Conservation (phyloP, 2,329 filamentous ascomycete genomes). For the Colletotrichum shisoi region DNA sequence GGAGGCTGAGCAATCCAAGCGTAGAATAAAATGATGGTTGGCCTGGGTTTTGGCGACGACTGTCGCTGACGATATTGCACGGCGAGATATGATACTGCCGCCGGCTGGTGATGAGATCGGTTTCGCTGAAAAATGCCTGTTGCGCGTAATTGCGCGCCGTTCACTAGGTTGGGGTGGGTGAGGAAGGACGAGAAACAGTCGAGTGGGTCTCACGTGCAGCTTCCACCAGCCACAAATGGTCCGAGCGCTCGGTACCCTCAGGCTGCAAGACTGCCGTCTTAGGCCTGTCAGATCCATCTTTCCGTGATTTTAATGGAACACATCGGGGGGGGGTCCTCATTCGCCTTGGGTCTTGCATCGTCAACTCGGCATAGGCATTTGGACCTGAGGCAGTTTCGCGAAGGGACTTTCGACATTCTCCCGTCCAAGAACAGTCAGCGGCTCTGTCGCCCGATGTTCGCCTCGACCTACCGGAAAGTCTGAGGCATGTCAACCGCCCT, state of each 20-base stretch:
- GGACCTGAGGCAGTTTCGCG: not conserved
- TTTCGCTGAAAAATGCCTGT: constrained; percentile 38
- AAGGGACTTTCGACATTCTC: not conserved
- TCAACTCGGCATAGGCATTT: not conserved
- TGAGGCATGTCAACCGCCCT: constrained; percentile 27
- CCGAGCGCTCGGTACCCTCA: constrained; percentile 14
- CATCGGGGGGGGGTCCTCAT: constrained; percentile 20
- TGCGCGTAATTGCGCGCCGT: constrained; percentile 37
- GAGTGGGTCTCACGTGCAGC: constrained; percentile 41
- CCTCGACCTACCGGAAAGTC: constrained; percentile 29
- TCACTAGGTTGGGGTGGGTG: constrained; percentile 26
- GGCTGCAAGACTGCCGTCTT: constrained; percentile 21
- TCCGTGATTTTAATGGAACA: not conserved
- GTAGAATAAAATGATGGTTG: constrained; percentile 5
- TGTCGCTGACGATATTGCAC: constrained; percentile 20
- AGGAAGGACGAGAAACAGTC: constrained; percentile 32
- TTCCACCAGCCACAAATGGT: constrained; percentile 37
- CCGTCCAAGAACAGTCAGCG: constrained; percentile 6
- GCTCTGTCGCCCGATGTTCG: constrained; percentile 29
- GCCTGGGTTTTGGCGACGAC: constrained; percentile 10
- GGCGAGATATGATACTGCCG: constrained; percentile 15
- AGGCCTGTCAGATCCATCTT: constrained; percentile 4
- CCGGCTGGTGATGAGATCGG: constrained; percentile 24
- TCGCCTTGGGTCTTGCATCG: constrained; percentile 4
- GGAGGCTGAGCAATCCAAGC: constrained; percentile 19